These are phyloP conservation scores for Lentinula boryana DNA, from an alignment of 768 basidiomycete genomes.

Conservation along the genomic window DNA sequence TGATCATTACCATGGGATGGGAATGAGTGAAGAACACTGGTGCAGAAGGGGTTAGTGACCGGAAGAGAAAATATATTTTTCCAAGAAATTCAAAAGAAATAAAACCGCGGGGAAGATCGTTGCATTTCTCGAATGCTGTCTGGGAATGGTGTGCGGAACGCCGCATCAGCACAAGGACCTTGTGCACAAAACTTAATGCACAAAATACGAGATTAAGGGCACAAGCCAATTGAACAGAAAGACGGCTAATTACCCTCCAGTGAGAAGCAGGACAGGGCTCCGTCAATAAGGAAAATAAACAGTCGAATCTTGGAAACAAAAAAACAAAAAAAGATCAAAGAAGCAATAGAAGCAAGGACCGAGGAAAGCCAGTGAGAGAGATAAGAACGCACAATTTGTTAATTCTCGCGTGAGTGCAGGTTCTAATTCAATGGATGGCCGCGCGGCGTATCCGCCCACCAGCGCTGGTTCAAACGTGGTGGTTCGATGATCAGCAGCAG, in stretches of 20 bases:
- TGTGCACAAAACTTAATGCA: neutral
- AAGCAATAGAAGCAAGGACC: neutral
- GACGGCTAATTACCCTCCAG: neutral
- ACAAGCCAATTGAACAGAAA: neutral
- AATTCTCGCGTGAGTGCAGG: slow-evolving; percentile 64
- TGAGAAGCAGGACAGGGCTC: neutral
- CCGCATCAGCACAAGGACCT: neutral
- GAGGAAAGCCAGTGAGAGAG: neutral
- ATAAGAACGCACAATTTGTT: slow-evolving; percentile 53
- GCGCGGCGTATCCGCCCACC: slow-evolving; percentile 21
- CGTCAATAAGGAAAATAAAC: neutral
- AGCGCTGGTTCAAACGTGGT: neutral
- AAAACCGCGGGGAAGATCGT: neutral
- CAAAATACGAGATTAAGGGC: neutral
- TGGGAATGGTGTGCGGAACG: neutral
- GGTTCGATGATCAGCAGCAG: neutral
- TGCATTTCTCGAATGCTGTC: neutral
- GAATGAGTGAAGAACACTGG: slow-evolving; percentile 80
- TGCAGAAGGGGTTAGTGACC: neutral
- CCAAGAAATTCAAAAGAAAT: neutral
- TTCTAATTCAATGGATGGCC: slow-evolving; percentile 44
- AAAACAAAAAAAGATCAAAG: slow-evolving; percentile 10
- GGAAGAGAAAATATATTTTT: neutral
- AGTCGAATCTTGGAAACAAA: neutral
- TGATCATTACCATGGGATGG: slow-evolving; percentile 68